Evolutionary conservation across 331 rosid genomes (phyloP).

Genomic region (Telfairia occidentalis): DNA sequence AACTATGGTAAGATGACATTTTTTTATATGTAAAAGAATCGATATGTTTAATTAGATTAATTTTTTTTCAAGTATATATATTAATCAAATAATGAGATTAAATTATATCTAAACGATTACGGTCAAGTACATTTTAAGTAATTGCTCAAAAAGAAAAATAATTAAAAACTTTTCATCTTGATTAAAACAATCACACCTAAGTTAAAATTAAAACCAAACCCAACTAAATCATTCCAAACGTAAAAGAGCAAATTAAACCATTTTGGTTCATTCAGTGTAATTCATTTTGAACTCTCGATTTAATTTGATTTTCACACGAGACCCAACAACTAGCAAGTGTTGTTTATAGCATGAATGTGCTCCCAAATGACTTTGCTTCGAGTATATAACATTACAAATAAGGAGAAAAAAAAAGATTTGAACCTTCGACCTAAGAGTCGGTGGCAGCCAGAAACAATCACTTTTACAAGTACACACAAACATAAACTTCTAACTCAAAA

Average conservation of each 20-base stretch:
- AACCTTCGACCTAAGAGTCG: not conserved
- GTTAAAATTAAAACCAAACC: not conserved
- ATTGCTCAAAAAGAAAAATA: no score
- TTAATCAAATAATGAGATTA: no score
- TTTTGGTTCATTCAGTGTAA: not conserved
- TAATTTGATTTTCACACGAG: not conserved
- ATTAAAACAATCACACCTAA: no score
- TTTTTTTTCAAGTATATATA: no score
- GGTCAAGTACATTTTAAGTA: no score
- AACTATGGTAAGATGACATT: no score
- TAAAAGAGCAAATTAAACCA: not conserved
- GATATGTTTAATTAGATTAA: no score
- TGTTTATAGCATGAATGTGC: not conserved
- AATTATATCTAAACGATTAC: no score
- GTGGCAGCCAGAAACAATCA: not conserved
- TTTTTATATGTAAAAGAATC: no score
- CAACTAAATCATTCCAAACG: not conserved
- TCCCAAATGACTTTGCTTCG: not conserved
- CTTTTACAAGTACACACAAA: not conserved
- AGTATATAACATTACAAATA: not conserved
- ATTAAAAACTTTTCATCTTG: no score
- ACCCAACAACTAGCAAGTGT: not conserved
- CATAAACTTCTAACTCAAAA: not conserved
- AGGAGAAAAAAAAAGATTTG: not conserved
- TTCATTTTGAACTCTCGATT: not conserved